Evolutionary conservation across 176 grass and related monocot genomes (phyloP).

Genomic region (Phragmites australis): DNA sequence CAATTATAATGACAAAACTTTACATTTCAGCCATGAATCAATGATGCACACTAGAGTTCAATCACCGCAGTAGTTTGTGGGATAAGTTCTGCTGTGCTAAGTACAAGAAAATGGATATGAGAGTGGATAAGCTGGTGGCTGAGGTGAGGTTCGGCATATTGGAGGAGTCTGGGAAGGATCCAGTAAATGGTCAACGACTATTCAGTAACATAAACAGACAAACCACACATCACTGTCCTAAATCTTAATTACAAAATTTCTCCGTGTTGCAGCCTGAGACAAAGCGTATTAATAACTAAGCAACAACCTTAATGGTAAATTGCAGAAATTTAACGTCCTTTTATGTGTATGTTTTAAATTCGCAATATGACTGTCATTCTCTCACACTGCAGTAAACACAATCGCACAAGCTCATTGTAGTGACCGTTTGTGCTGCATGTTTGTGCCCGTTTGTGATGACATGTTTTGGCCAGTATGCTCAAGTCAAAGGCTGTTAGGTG

Average conservation of each 20-base stretch:
- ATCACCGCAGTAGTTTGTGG: not conserved
- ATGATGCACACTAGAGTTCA: not conserved
- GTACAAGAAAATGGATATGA: not conserved
- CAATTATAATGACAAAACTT: not conserved
- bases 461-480: not conserved
- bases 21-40: not conserved
- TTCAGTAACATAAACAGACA: not conserved
- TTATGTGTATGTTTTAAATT: not conserved
- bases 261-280: not conserved
- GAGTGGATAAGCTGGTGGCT: not conserved
- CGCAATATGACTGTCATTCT: not conserved
- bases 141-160: not conserved
- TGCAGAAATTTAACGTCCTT: not conserved
- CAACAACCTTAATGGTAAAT: not conserved
- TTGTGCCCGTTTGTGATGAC: no score
- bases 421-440: no score
- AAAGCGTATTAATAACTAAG: not conserved
- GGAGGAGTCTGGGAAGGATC: not conserved
- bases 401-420: not conserved
- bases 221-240: not conserved
- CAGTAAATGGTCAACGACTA: not conserved
- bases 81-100: not conserved
- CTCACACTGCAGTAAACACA: not conserved
- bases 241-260: constrained; percentile 7
- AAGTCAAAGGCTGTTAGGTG: not conserved